Percentiles rank a stretch among this genome's conserved stretches.
Evolutionary conservation across 2,329 filamentous ascomycete species (phyloP).

Genomic region (Emergomyces orientalis): DNA sequence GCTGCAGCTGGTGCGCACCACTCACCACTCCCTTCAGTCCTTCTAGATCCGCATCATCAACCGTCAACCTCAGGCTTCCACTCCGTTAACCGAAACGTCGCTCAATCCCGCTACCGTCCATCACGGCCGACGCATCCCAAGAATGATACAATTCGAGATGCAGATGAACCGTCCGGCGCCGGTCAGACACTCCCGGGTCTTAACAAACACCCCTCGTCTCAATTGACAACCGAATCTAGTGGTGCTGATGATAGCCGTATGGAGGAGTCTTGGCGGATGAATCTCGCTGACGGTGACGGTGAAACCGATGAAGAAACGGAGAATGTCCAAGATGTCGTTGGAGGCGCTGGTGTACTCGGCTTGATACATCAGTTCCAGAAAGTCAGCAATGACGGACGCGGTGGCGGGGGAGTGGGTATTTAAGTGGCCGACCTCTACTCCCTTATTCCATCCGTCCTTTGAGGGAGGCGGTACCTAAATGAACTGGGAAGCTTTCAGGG

Average conservation of each 20-base stretch:
- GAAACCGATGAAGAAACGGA: conserved; percentile 41
- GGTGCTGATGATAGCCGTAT: conserved; percentile 48
- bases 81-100: conserved; percentile 18
- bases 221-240: conserved; percentile 28
- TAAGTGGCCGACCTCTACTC: background rate
- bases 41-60: conserved; percentile 41
- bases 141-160: conserved; percentile 25
- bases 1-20: conserved; percentile 16
- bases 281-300: conserved; percentile 28
- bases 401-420: conserved; percentile 19
- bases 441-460: background rate
- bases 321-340: conserved; percentile 38
- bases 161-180: conserved; percentile 21
- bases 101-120: conserved; percentile 26
- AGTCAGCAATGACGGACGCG: conserved; percentile 37
- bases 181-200: conserved; percentile 12
- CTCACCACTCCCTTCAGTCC: conserved; percentile 35
- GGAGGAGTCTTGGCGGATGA: conserved; percentile 45
- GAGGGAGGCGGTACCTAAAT: background rate
- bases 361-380: conserved; percentile 59
- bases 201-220: conserved; percentile 17
- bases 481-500: background rate
- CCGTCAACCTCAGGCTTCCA: conserved; percentile 34
- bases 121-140: conserved; percentile 21
- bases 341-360: conserved; percentile 52